Conservation (phyloP, 2,329 filamentous ascomycete species). For the Alternaria infectoria region DNA sequence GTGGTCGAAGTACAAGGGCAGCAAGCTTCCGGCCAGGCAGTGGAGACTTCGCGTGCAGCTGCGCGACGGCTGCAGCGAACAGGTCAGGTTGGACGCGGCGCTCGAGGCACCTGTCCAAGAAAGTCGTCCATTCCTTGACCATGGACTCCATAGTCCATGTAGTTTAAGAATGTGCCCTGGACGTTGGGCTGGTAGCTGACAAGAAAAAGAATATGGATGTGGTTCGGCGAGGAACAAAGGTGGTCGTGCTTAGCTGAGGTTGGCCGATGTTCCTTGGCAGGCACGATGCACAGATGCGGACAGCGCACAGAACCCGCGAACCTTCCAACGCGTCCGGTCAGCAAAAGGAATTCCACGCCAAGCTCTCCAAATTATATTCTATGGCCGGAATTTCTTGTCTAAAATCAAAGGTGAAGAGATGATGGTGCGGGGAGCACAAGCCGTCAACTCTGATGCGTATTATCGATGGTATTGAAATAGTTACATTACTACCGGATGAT, state of each 20-base stretch:
- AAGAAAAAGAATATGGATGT: constrained; percentile 4
- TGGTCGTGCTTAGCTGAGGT: constrained; percentile 7
- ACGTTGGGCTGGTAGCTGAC: neutral
- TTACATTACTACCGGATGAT: neutral
- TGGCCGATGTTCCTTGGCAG: constrained; percentile 14
- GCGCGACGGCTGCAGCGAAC: constrained; percentile 41
- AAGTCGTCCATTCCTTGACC: constrained; percentile 41
- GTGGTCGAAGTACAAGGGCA: constrained; percentile 42
- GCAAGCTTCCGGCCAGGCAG: constrained; percentile 46
- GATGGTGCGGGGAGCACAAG: neutral
- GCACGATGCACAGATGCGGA: neutral
- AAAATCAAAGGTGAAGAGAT: neutral
- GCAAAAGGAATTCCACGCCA: neutral
- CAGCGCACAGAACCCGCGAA: neutral
- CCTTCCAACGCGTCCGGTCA: neutral
- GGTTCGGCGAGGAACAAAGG: constrained; percentile 14
- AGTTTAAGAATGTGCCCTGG: constrained; percentile 5
- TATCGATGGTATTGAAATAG: neutral
- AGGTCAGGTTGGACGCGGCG: constrained; percentile 38
- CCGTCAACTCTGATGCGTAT: neutral
- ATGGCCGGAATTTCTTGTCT: neutral
- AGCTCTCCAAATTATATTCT: neutral
- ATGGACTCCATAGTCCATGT: constrained; percentile 43
- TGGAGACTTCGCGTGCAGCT: constrained; percentile 43
- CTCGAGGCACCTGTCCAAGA: constrained; percentile 46